Conservation (phyloP, 2,329 filamentous ascomycete genomes). For the Zelopaecilomyces penicillatus region DNA sequence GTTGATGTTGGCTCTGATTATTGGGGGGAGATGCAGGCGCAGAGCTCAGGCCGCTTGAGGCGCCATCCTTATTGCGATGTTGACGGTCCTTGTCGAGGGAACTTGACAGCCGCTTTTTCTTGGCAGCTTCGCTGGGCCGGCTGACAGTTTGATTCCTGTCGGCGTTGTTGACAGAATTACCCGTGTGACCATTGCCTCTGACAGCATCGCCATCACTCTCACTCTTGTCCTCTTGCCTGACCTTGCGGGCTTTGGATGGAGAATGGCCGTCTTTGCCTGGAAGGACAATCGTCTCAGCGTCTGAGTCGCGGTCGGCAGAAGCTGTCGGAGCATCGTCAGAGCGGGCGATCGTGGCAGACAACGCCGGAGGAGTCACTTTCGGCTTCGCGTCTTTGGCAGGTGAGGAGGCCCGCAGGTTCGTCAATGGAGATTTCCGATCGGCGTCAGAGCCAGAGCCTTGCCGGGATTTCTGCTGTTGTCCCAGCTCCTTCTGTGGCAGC, state of each 20-base stretch:
- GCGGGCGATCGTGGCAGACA: slow-evolving; percentile 6
- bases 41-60: slow-evolving; percentile 49
- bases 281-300: slow-evolving; percentile 64
- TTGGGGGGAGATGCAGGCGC: slow-evolving; percentile 47
- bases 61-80: slow-evolving; percentile 37
- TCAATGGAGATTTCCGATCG: slow-evolving; percentile 13
- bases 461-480: slow-evolving; percentile 8
- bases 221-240: slow-evolving; percentile 56
- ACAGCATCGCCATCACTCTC: slow-evolving; percentile 42
- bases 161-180: slow-evolving; percentile 25
- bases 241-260: slow-evolving; percentile 54
- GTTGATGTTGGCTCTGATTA: slow-evolving; percentile 11
- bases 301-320: slow-evolving; percentile 52
- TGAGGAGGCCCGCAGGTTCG: slow-evolving; percentile 8
- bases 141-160: slow-evolving; percentile 26
- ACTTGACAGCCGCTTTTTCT: slow-evolving; percentile 40
- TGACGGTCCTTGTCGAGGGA: slow-evolving; percentile 32
- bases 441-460: slow-evolving; percentile 12
- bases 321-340: slow-evolving; percentile 26
- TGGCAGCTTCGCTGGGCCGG: slow-evolving; percentile 26
- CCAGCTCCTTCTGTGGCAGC: not conserved
- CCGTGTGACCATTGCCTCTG: slow-evolving; percentile 25
- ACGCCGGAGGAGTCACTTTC: slow-evolving; percentile 5
- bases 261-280: slow-evolving; percentile 57
- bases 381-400: slow-evolving; percentile 9